These are phyloP conservation scores for Trypethelium eluteriae DNA, from an alignment of 495 filamentous ascomycete species.

Conservation along the genomic window DNA sequence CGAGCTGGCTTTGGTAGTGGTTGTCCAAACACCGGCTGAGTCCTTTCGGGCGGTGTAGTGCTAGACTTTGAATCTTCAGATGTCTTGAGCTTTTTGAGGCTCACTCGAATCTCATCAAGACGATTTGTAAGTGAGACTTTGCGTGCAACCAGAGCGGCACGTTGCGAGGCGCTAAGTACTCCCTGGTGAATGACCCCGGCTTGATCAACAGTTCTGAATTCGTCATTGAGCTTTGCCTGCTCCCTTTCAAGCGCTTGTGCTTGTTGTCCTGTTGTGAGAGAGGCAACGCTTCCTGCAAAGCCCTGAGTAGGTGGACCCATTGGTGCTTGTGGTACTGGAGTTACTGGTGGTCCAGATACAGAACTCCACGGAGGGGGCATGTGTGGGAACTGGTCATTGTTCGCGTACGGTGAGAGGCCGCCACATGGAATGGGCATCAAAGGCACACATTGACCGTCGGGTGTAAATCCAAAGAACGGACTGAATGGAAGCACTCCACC, in stretches of 20 bases:
- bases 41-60: slow-evolving; percentile 1
- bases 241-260: slow-evolving; percentile 26
- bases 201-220: slow-evolving; percentile 27
- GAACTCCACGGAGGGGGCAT: background rate
- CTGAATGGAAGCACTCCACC: background rate
- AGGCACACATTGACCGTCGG: slow-evolving; percentile 1
- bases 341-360: background rate
- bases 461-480: background rate
- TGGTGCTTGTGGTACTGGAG: background rate
- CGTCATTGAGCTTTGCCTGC: slow-evolving; percentile 24
- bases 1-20: slow-evolving; percentile 2
- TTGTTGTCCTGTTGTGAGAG: slow-evolving; percentile 15
- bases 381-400: background rate
- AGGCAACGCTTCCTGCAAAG: background rate
- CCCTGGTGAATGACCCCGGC: slow-evolving; percentile 26
- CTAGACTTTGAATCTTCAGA: background rate
- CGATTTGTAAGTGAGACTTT: slow-evolving; percentile 22
- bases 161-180: slow-evolving; percentile 18
- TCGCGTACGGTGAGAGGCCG: background rate
- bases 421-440: background rate
- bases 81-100: slow-evolving; percentile 24
- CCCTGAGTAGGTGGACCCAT: background rate
- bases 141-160: slow-evolving; percentile 22
- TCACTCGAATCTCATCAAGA: slow-evolving; percentile 27
- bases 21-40: background rate